These are phyloP conservation scores for Arthromyces matolae DNA, from an alignment of 768 basidiomycete genomes.

Conservation along the genomic window DNA sequence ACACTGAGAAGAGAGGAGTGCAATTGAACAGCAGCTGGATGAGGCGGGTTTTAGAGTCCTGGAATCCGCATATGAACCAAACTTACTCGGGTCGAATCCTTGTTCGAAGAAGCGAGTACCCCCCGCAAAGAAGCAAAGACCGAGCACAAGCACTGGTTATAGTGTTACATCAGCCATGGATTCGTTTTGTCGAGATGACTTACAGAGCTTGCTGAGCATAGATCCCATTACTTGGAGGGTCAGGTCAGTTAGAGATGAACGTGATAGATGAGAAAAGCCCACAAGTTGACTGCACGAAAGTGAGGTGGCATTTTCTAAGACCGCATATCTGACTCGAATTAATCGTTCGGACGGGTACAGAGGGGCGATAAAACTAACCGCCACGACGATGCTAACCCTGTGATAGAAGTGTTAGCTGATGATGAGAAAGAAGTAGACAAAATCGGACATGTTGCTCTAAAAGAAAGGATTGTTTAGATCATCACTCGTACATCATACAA, in stretches of 20 bases:
- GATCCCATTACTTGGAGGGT: slow-evolving; percentile 64
- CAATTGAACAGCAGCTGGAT: slow-evolving; percentile 62
- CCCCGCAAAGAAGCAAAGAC: slow-evolving; percentile 83
- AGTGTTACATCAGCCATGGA: slow-evolving; percentile 5
- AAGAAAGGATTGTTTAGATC: slow-evolving; percentile 2
- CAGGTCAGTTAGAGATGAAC: not conserved
- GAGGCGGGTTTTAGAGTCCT: not conserved
- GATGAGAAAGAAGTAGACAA: slow-evolving; percentile 13
- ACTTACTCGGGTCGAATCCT: slow-evolving; percentile 67
- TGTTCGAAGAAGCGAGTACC: slow-evolving; percentile 76
- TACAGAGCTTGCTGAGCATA: slow-evolving; percentile 74
- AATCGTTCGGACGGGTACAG: not conserved
- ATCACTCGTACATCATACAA: too few relatives aligned
- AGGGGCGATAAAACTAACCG: slow-evolving; percentile 45
- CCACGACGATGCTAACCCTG: slow-evolving; percentile 66
- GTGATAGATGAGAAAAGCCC: slow-evolving; percentile 20
- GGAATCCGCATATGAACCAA: not conserved
- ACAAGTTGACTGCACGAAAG: slow-evolving; percentile 80
- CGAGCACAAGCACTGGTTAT: slow-evolving; percentile 69
- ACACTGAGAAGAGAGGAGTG: slow-evolving; percentile 72
- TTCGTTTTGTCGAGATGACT: slow-evolving; percentile 16
- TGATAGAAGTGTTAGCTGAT: slow-evolving; percentile 1
- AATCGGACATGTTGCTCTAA: slow-evolving; percentile 70
- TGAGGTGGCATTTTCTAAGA: slow-evolving; percentile 74
- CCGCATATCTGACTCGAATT: slow-evolving; percentile 61